These are phyloP conservation scores for Lonicera japonica DNA, from an alignment of 129 eudicot species.

Conservation along the genomic window DNA sequence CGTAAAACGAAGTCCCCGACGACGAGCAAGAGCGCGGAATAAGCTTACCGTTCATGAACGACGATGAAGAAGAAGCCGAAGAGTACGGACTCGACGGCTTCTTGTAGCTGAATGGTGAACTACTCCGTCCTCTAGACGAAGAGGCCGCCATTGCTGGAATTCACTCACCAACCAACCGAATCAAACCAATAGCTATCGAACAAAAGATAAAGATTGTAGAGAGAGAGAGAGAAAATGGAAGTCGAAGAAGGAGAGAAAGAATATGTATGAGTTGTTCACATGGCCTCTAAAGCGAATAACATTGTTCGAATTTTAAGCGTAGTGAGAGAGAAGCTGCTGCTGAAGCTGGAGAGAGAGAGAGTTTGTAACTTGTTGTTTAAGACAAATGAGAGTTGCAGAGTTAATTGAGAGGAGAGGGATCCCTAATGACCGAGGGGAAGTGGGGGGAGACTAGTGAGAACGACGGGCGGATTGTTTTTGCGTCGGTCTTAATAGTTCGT, in stretches of 20 bases:
- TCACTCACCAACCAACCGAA: not conserved
- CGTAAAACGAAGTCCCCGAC: slow-evolving; percentile 39
- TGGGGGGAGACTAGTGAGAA: slow-evolving; percentile 9
- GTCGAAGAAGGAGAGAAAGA: slow-evolving; percentile 2
- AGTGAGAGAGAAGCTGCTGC: slow-evolving; percentile 20
- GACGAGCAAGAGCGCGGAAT: slow-evolving; percentile 64
- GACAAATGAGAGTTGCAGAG: slow-evolving; percentile 1
- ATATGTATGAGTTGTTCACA: slow-evolving; percentile 23
- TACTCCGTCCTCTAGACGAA: slow-evolving; percentile 66
- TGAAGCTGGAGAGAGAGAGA: slow-evolving; percentile 8
- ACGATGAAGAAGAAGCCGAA: slow-evolving; percentile 71
- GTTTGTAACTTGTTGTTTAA: not conserved
- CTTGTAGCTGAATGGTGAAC: slow-evolving; percentile 60
- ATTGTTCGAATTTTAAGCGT: slow-evolving; percentile 14
- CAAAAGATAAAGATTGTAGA: slow-evolving; percentile 6
- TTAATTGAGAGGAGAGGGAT: slow-evolving; percentile 5
- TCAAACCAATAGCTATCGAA: not conserved
- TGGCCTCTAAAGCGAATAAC: slow-evolving; percentile 21
- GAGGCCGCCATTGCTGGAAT: slow-evolving; percentile 60
- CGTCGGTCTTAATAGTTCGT: not conserved
- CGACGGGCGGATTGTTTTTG: not conserved
- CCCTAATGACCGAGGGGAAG: too few relatives aligned
- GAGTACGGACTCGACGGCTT: slow-evolving; percentile 73
- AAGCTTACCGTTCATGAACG: slow-evolving; percentile 49
- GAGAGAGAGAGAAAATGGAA: not conserved